Evolutionary conservation across 169 alveolate species (phyloP).

Genomic region (Theileria annulata): DNA sequence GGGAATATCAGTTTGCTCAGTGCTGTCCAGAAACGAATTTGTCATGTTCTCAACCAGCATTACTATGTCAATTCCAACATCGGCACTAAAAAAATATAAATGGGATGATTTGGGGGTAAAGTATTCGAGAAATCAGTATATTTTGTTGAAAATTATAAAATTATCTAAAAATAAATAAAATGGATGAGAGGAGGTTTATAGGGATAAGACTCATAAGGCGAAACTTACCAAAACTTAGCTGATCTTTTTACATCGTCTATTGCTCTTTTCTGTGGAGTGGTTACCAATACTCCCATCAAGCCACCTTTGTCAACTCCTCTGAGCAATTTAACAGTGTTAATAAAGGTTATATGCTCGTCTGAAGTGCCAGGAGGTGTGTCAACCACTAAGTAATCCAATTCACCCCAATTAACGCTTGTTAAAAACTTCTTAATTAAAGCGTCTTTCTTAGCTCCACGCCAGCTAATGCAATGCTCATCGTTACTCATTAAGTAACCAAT

Average conservation of each 20-base stretch:
- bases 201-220: background rate
- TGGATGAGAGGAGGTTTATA: too few species aligned
- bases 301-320: slow-evolving; percentile 55
- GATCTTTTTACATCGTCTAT: slow-evolving; percentile 67
- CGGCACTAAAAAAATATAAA: slow-evolving; percentile 58
- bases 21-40: slow-evolving; percentile 69
- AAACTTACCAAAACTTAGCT: slow-evolving; percentile 66
- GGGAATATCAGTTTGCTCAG: background rate
- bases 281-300: slow-evolving; percentile 81
- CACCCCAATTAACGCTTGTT: slow-evolving; percentile 97
- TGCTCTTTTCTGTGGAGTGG: slow-evolving; percentile 78
- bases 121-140: background rate
- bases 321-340: slow-evolving; percentile 85
- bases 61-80: slow-evolving; percentile 86
- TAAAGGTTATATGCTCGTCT: slow-evolving; percentile 96
- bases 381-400: slow-evolving; percentile 92
- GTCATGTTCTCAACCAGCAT: slow-evolving; percentile 98
- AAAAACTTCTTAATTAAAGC: slow-evolving; percentile 93
- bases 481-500: slow-evolving; percentile 93
- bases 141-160: background rate
- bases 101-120: background rate
- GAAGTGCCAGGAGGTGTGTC: slow-evolving; percentile 99
- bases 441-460: slow-evolving; percentile 99
- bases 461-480: slow-evolving; percentile 93
- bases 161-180: background rate